Base-by-base conservation (phyloP, 2,329 filamentous ascomycete genomes). In the Talaromyces sp. region DNA sequence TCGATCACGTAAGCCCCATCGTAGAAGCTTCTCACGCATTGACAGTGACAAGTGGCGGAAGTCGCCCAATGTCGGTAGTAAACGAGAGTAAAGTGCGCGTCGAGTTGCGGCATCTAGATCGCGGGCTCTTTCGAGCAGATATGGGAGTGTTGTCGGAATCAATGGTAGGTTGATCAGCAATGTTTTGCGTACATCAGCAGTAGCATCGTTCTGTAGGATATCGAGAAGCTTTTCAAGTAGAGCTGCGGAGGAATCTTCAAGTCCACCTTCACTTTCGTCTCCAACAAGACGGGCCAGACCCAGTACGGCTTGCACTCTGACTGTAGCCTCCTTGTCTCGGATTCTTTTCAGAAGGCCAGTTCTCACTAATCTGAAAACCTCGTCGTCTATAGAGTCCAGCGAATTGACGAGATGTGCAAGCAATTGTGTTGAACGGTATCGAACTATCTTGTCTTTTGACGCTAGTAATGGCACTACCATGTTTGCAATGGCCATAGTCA, bases 1-100 rank as follows among this genome's bases (percentile, higher is more conserved):
- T 76, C 95, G 87, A 75, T 99, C 95, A 45, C 93, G 88, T 47
- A 99, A 82, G 60, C 95, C 95, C 95, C 95, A 99, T 45, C 95
- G 87, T 33, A 99, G 85, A 37, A 99, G 84, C 78, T 98, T 98
- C 78, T 99, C 95, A 73, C 95, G 86, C 89, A 98, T 96, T 1
- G 91, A 92, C 27, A 99, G 84, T 11, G 93, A 97, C 61, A 99
- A 81, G 78, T 97, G 92, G 62, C 95, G 87, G 79, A 99, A 99
- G 78, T 99, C 95, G 13, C 93, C 95, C 0, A 99, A 82, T 0
- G 90, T 90, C 1, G 95, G 95, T 5, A 99, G 82, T 7, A 99
- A 83, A 41, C 91, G 88, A 1, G 93, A 90, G 75, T 98, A 99
- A 2, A 99, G 85, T 10, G 92, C 90, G 66, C 93, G 85, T 66